Evolutionary conservation across 2,329 filamentous ascomycete genomes (phyloP), one percentile per base, ranked within the genome.

Genomic region (Orbilia quercus): DNA sequence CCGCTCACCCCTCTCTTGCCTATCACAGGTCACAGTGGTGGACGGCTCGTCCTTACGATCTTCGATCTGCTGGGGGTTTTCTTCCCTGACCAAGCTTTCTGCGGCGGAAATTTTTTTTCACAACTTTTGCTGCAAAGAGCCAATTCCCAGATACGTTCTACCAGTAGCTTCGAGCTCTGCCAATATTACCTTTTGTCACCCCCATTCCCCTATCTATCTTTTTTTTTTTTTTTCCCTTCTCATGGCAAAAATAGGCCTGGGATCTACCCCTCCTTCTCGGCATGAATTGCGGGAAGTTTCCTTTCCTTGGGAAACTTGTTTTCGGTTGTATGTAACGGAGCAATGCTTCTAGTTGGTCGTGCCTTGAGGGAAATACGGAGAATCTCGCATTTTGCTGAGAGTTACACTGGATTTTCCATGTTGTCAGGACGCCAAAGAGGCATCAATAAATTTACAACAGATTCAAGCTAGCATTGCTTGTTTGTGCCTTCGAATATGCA

Each of bases 321-420:
- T 42, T 34, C 20, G 25, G 31, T 25, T 36, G 22, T 51, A 20
- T 47, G 23, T 51, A 40, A 47, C 58, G 31, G 51, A 58, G 25
- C 23, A 45, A 25, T 31, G 25, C 40, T 45, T 54, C 25, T 44
- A 42, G 47, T 28, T n/a, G 36, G 51, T 20, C 20, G 31, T 57
- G 51, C 25, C 53, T 50, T 66, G 62, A 66, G 62, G 62, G 62
- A 66, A 66, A 66, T 66, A 66, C 14, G 14, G 18, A 34, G n/a
- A 14, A 31, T 53, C 34, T 48, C 59, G 36, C 47, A 50, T 42
- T 62, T 48, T 40, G 44, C 51, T 51, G 57, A 62, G 57, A 51
- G 25, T 42, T n/a, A 28, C 40, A 62, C 45, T 36, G 48, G 48
- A 6, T 53, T 20, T 38, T 53, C 48, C 48, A 53, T 34, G 6